These are phyloP conservation scores for Dothiorella sarmentorum DNA, from an alignment of 2,329 filamentous ascomycete species.

Conservation along the genomic window DNA sequence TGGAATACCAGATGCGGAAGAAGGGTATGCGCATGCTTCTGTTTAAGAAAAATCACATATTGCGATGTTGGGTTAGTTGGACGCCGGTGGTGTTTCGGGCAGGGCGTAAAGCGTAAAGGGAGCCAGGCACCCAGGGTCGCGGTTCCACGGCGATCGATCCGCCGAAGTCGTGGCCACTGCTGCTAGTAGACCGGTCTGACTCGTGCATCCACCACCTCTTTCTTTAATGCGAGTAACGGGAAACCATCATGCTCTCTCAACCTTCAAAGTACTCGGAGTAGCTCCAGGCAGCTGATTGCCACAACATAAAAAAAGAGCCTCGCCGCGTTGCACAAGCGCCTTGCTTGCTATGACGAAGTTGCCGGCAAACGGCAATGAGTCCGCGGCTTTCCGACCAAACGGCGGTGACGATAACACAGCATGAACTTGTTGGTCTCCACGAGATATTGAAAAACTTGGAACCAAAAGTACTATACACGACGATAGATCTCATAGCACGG, in stretches of 20 bases:
- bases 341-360: neutral
- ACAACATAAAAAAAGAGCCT: neutral
- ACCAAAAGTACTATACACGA: too few relatives aligned
- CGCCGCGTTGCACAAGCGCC: neutral
- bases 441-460: too few relatives aligned
- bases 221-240: neutral
- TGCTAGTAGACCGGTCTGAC: neutral
- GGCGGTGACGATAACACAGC: neutral
- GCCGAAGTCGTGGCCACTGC: constrained; percentile 11
- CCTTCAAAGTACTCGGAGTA: neutral
- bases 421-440: neutral
- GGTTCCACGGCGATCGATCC: constrained; percentile 9
- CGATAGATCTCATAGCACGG: too few relatives aligned
- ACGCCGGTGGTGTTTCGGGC: neutral
- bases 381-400: neutral
- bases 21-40: constrained; percentile 51
- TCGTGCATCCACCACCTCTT: neutral
- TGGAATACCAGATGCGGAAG: constrained; percentile 77
- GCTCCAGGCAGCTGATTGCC: neutral
- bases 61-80: constrained; percentile 2
- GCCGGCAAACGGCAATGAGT: neutral
- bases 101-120: neutral
- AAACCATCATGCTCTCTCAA: neutral
- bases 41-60: constrained; percentile 9
- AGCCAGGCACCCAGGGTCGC: neutral